A percentile compares a stretch with the other conserved stretches of the same genome.
Conservation (phyloP, 2,329 filamentous ascomycete genomes). For the Dactylellina cionopaga region DNA sequence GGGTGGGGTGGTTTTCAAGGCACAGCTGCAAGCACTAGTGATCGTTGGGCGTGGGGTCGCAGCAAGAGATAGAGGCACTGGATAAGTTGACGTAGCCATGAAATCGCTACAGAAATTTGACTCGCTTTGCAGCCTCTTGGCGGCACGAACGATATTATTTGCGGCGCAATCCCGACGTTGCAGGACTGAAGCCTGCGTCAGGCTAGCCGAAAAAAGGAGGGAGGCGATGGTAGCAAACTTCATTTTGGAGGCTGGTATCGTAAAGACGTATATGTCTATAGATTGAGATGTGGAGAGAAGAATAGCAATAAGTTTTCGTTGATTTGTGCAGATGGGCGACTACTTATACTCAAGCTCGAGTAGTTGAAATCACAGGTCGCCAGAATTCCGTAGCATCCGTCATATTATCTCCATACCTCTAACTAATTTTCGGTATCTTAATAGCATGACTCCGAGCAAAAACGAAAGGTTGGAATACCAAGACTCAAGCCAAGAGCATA, state of each 20-base stretch:
- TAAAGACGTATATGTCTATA: neutral
- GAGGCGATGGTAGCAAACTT: neutral
- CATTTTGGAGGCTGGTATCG: conserved; percentile 11
- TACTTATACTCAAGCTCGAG: too few relatives aligned
- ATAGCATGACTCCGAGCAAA: too few relatives aligned
- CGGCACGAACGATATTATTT: conserved; percentile 14
- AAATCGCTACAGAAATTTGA: conserved; percentile 13
- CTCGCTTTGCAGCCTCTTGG: conserved; percentile 16
- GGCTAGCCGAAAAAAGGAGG: neutral
- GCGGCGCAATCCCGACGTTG: neutral
- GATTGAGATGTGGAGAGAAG: too few relatives aligned
- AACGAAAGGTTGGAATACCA: too few relatives aligned
- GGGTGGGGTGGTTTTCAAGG: neutral
- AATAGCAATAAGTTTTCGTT: too few relatives aligned
- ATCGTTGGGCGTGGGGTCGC: conserved; percentile 7
- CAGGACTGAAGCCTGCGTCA: conserved; percentile 4
- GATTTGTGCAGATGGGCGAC: too few relatives aligned
- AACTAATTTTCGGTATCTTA: too few relatives aligned
- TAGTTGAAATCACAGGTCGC: too few relatives aligned
- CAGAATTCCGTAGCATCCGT: too few relatives aligned
- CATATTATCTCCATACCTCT: too few relatives aligned
- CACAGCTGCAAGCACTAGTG: conserved; percentile 18
- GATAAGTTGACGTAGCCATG: neutral
- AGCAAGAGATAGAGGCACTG: conserved; percentile 1
- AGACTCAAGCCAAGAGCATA: too few relatives aligned